A percentile compares a stretch with the other conserved stretches of the same genome.
These are phyloP conservation scores for Besnoitia besnoiti DNA, from an alignment of 169 alveolate species.

Conservation along the genomic window DNA sequence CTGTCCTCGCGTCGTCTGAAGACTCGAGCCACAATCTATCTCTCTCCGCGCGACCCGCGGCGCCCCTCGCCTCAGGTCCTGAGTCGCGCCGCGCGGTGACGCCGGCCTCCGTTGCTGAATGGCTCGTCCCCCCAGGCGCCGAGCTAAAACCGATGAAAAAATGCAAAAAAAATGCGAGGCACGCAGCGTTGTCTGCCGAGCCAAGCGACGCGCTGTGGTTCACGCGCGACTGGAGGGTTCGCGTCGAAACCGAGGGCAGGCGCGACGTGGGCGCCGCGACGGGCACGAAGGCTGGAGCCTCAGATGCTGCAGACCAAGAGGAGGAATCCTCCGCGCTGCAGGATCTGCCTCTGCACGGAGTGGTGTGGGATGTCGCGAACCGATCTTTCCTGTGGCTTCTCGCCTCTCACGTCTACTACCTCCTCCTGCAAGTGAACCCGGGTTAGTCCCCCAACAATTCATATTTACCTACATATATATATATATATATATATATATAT, in stretches of 20 bases:
- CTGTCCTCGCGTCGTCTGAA: neutral
- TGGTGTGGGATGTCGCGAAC: slow-evolving; percentile 13
- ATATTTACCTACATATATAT: neutral
- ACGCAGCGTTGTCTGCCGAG: neutral
- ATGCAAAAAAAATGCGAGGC: neutral
- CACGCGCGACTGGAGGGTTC: neutral
- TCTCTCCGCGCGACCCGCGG: neutral
- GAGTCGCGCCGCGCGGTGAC: neutral
- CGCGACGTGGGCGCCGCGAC: neutral
- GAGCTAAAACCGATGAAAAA: neutral
- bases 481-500: neutral
- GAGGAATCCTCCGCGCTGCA: neutral
- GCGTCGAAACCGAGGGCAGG: neutral
- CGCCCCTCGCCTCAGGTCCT: neutral
- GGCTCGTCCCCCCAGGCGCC: neutral
- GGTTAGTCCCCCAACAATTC: neutral
- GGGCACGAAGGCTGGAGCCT: neutral
- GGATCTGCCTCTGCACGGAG: neutral
- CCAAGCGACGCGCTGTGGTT: neutral
- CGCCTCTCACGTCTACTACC: slow-evolving; percentile 30
- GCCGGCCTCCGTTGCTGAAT: neutral
- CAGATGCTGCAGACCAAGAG: too few relatives aligned
- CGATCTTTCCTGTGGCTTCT: slow-evolving; percentile 44
- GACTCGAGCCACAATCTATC: too few relatives aligned
- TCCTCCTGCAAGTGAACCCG: slow-evolving; percentile 40